Evolutionary conservation across 2,329 filamentous ascomycete species (phyloP).

Genomic region (Aulographum hederae): DNA sequence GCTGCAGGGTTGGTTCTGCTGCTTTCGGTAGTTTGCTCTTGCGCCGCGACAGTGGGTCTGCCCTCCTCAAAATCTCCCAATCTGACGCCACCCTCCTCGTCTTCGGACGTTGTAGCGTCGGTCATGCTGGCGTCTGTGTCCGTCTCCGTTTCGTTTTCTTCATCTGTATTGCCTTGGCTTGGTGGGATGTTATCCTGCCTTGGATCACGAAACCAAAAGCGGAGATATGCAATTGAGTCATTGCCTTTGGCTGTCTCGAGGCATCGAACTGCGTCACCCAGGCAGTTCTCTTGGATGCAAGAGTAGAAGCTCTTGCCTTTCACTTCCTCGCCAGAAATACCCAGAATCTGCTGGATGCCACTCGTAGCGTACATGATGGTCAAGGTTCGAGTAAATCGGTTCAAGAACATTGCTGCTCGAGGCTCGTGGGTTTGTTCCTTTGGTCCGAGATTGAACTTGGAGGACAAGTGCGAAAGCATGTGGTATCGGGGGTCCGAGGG

Average conservation of each 20-base stretch:
- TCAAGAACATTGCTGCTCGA: conserved; percentile 67
- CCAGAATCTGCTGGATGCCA: conserved; percentile 57
- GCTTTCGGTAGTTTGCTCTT: background rate
- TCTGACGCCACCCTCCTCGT: conserved; percentile 27
- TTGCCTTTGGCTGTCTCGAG: conserved; percentile 77
- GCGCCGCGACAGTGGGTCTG: background rate
- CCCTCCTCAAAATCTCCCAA: too few species aligned
- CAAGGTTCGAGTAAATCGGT: conserved; percentile 66
- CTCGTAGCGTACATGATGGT: conserved; percentile 77
- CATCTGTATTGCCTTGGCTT: conserved; percentile 25
- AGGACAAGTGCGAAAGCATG: conserved; percentile 71
- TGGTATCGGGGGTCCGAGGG: conserved; percentile 72
- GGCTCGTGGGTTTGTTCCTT: conserved; percentile 49
- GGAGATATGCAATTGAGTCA: conserved; percentile 76
- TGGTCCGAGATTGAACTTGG: conserved; percentile 47
- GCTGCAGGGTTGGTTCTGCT: background rate
- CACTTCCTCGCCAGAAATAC: conserved; percentile 49
- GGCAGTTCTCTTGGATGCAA: conserved; percentile 62
- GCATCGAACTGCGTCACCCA: conserved; percentile 58
- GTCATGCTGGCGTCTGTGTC: conserved; percentile 27
- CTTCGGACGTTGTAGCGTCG: conserved; percentile 28
- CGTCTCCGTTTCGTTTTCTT: conserved; percentile 18
- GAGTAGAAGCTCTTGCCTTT: conserved; percentile 71
- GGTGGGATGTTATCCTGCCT: conserved; percentile 28
- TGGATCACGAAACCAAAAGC: conserved; percentile 70